Conservation (phyloP, 768 basidiomycete genomes). For the Pisolithus orientalis region DNA sequence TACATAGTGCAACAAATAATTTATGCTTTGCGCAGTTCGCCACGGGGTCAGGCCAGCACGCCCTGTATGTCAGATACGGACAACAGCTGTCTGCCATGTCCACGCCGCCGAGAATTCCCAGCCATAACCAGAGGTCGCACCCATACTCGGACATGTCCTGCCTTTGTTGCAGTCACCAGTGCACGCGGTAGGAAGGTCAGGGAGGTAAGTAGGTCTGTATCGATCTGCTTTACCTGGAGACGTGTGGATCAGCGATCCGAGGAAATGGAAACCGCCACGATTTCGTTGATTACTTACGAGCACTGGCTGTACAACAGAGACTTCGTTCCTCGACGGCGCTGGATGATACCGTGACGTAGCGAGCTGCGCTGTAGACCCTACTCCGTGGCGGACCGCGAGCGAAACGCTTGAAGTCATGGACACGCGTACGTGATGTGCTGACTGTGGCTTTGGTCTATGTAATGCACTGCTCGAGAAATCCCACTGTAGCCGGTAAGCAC, state of each 20-base stretch:
- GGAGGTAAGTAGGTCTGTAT: constrained; percentile 69
- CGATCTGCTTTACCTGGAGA: constrained; percentile 69
- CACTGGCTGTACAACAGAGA: constrained; percentile 87
- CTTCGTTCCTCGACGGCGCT: constrained; percentile 86
- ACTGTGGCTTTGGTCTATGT: constrained; percentile 80
- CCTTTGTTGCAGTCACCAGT: constrained; percentile 73
- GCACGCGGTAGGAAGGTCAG: constrained; percentile 74
- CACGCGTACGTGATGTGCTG: constrained; percentile 64
- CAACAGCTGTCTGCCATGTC: constrained; percentile 23
- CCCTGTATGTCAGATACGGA: constrained; percentile 27
- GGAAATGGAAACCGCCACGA: background rate
- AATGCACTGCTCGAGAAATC: constrained; percentile 88
- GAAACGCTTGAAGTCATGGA: constrained; percentile 79
- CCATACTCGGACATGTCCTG: constrained; percentile 80
- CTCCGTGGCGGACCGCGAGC: constrained; percentile 57
- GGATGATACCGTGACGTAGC: constrained; percentile 65
- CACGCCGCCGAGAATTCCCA: constrained; percentile 19
- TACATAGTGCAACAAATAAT: constrained; percentile 10
- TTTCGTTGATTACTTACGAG: constrained; percentile 43
- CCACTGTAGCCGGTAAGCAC: constrained; percentile 52
- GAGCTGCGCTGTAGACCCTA: constrained; percentile 50
- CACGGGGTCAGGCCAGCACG: constrained; percentile 11
- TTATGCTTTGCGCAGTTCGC: background rate
- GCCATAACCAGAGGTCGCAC: constrained; percentile 57
- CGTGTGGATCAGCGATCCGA: background rate